Evolutionary conservation across 352 stramenopile genomes (phyloP), one percentile per base, ranked within the genome.

Genomic region (Phytophthora hibernalis): DNA sequence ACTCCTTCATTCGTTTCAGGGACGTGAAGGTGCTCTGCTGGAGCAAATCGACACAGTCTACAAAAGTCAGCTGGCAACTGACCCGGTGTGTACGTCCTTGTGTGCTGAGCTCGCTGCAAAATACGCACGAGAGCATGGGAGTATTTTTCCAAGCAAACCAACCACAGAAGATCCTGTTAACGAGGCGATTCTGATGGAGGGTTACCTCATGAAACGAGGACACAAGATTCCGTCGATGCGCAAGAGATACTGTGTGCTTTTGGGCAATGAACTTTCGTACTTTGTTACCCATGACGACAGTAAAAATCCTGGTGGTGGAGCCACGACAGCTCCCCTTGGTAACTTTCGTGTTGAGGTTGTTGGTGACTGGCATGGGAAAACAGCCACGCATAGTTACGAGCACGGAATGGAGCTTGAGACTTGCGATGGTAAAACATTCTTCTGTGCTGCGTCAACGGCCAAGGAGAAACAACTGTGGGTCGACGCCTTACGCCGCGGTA

Each of bases 241-340:
- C 13, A 92, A 92, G 51, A 76, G 81, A 47, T 94, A 92, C 64
- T 92, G 81, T 20, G 78, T 93, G 16, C 66, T 94, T 0, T 33
- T 80, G 6, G 70, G 78, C 31, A 78, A 85, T 13, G 68, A 77
- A 5, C 60, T 94, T 16, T 75, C 65, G 30, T 91, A 92, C 59
- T 94, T 79, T 51, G 72, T 85, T 5, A 93, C 86, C 2, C 74
- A 91, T 43, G 81, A 92, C 12, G 86, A 95, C 59, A 90, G 77
- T 28, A 71, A 82, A 15, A 81, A 84, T 37, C 50, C 66, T 51
- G 66, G 63, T 10, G 59, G 70, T 44, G 66, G 66, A 6, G 66
- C 66, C 18, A 74, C 51, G 15, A 70, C 67, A n/a, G 47, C 42
- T 55, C 61, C 54, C 7, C 51, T 75, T 5, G 67, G 67, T 8